These are phyloP conservation scores for Phalaenopsis hybrid DNA, from an alignment of 116 monocot genomes.

Conservation along the genomic window DNA sequence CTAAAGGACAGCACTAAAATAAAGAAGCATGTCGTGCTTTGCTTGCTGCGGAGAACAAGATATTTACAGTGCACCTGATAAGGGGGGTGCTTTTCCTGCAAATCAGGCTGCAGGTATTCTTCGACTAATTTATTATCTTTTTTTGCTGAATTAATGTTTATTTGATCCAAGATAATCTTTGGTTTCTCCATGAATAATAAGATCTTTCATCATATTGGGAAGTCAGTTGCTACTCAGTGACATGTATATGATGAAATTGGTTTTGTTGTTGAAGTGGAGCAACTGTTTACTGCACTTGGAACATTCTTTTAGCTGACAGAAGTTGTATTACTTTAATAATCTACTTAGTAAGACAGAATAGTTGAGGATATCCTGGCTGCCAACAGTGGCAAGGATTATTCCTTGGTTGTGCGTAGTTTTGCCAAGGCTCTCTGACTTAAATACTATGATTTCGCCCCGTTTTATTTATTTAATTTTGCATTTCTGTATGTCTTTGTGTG, in stretches of 20 bases:
- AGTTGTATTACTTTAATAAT: background rate
- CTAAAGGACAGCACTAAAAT: background rate
- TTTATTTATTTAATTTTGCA: background rate
- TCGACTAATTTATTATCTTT: background rate
- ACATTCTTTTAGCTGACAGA: background rate
- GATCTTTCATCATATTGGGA: background rate
- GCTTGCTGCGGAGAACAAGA: slow-evolving; percentile 8
- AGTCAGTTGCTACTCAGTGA: background rate
- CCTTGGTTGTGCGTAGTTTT: background rate
- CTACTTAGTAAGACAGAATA: too few species aligned
- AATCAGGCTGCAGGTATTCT: slow-evolving; percentile 2
- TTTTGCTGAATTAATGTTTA: background rate
- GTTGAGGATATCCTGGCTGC: background rate
- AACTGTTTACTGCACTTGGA: background rate
- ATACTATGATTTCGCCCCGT: background rate
- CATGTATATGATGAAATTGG: background rate
- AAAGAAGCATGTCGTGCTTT: slow-evolving; percentile 14
- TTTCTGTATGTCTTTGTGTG: background rate
- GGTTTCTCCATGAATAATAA: background rate
- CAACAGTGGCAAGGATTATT: background rate
- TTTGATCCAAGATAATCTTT: background rate
- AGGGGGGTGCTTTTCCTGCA: background rate
- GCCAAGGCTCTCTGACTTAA: background rate
- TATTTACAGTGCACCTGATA: slow-evolving; percentile 1
- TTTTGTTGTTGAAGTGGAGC: background rate